Base-by-base conservation (phyloP, 2,329 filamentous ascomycete species). In the Stemphylium vesicarium region DNA sequence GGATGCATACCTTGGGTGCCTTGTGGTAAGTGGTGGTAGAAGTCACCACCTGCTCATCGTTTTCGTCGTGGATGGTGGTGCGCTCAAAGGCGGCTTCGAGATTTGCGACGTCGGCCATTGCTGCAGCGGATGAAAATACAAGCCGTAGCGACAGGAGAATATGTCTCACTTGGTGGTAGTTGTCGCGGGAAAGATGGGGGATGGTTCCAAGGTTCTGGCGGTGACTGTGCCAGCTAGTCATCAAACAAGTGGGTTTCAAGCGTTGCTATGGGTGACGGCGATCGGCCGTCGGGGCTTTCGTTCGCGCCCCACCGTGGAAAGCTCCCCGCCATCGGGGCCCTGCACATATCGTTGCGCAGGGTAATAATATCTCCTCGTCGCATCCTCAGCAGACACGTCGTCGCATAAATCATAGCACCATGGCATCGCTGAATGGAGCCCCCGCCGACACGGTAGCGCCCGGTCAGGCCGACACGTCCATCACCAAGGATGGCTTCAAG, bases 71-170 rank as follows among this genome's bases (percentile, higher is more conserved):
- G 59, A 97, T 91, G 16, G 90, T 89, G 79, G 97, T 85, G 77
- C 88, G 88, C 86, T 96, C 92, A 72, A 98, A 91, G 68, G 91
- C 90, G 78, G 90, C 82, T 79, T 97, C 94, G 41, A 98, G 82
- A 46, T 86, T 87, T 66, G 90, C 86, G 55, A 90, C 85, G 62
- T 93, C 86, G 38, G 50, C 55, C 59, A 55, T 54, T 50, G 58
- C 47, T 29, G 48, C 7, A 37, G 29, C 29, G 24, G 32, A 24
- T 49, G 37, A 48, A 46, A 24, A 22, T 16, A 33, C 44, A 59
- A 57, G 29, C 16, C n/a, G 29, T 57, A 63, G 38, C 50, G 61
- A 41, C 16, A 52, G 42, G 33, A 57, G 50, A 53, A 35, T 50
- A n/a, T 39, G 52, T 54, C 36, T 49, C 44, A 15, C 40, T 12